Percentiles rank a stretch among this genome's conserved stretches.
Evolutionary conservation across 352 stramenopile genomes (phyloP).

Genomic region (Phytophthora ohioensis): DNA sequence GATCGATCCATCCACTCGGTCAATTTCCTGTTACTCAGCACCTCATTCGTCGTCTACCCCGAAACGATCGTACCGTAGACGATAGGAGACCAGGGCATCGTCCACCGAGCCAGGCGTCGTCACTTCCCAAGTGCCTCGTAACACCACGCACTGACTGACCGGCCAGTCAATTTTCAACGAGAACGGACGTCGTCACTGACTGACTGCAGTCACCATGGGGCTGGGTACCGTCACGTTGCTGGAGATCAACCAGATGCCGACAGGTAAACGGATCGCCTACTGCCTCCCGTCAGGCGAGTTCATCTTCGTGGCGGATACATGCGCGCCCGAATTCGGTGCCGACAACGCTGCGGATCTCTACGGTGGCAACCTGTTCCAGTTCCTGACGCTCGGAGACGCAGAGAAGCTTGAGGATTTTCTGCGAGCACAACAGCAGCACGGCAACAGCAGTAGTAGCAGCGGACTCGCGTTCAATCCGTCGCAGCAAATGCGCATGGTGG

Average conservation of each 20-base stretch:
- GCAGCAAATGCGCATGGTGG: slow-evolving; percentile 54
- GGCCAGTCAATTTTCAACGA: slow-evolving; percentile 1
- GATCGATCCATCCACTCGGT: slow-evolving; percentile 18
- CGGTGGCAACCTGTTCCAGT: slow-evolving; percentile 69
- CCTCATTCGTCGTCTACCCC: slow-evolving; percentile 6
- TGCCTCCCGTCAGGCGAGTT: slow-evolving; percentile 81
- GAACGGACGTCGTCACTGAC: slow-evolving; percentile 15
- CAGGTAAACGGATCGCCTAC: slow-evolving; percentile 64
- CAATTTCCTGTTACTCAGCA: slow-evolving; percentile 25
- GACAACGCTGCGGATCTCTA: slow-evolving; percentile 56
- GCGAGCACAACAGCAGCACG: slow-evolving; percentile 27
- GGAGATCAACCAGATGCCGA: slow-evolving; percentile 62
- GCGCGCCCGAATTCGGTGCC: slow-evolving; percentile 49
- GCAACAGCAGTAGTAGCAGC: slow-evolving; percentile 5
- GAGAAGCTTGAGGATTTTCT: slow-evolving; percentile 75
- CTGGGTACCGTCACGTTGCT: slow-evolving; percentile 65
- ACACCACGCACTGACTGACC: slow-evolving; percentile 14
- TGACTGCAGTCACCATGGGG: slow-evolving; percentile 45
- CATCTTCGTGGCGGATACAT: slow-evolving; percentile 67
- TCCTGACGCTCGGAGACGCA: slow-evolving; percentile 59
- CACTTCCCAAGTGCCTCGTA: slow-evolving; percentile 28
- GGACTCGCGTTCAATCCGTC: slow-evolving; percentile 26
- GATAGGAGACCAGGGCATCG: neutral
- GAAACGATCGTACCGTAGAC: slow-evolving; percentile 23
- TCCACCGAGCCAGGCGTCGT: slow-evolving; percentile 7